Conservation (phyloP, 148 eudicot species). For the Suaeda aralocaspica region DNA sequence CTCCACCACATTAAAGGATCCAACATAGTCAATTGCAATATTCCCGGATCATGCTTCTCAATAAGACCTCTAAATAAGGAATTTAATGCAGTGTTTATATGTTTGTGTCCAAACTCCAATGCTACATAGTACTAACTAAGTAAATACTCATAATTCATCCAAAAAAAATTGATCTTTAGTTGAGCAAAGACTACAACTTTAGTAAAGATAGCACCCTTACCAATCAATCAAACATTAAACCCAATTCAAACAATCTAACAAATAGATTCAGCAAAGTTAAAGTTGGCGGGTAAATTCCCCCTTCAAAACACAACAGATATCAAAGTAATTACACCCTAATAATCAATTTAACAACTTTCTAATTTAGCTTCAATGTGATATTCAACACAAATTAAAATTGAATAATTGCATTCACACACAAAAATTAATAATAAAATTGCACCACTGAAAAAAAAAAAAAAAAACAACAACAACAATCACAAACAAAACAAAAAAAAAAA, state of each 20-base stretch:
- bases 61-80: no score
- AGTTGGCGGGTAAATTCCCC: slow-evolving; percentile 14
- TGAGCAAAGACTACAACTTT: neutral
- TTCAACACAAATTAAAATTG: neutral
- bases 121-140: neutral
- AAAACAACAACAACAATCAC: no score
- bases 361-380: neutral
- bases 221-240: neutral
- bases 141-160: no score
- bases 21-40: no score
- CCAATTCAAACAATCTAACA: neutral
- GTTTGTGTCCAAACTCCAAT: neutral
- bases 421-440: no score
- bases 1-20: no score
- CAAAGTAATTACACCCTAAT: neutral
- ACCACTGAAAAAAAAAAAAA: slow-evolving; percentile 16
- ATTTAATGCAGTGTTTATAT: no score
- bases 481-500: no score
- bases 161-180: no score
- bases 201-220: neutral
- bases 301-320: neutral
- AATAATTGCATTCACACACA: no score
- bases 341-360: slow-evolving; percentile 17
- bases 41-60: no score
- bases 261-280: neutral